phyloP scores from a whole-genome alignment of 2,329 filamentous ascomycete genomes.

The Colletotrichum navitas region DNA sequence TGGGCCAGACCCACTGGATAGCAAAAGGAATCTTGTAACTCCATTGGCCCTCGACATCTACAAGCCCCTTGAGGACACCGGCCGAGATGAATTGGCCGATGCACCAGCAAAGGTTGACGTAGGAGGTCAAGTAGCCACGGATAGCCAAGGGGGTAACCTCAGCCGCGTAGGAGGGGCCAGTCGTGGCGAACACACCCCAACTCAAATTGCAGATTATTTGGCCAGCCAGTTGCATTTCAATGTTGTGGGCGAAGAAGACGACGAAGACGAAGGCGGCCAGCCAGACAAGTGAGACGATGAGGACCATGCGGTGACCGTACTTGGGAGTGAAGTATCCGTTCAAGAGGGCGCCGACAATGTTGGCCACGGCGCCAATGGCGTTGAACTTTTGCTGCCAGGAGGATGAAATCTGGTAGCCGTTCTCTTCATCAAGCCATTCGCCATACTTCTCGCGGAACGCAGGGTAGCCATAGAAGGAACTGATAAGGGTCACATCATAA shows the following conservation, averaged over 20 bases:
- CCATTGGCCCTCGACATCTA: constrained; percentile 51
- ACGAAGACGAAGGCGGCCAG: constrained; percentile 61
- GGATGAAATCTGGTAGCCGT: constrained; percentile 60
- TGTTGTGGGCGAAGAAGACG: constrained; percentile 61
- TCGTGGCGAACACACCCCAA: constrained; percentile 62
- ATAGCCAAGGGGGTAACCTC: constrained; percentile 59
- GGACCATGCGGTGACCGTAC: constrained; percentile 59
- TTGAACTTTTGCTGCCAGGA: constrained; percentile 65
- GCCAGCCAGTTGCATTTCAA: constrained; percentile 58
- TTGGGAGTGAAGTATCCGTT: constrained; percentile 58
- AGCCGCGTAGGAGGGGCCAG: constrained; percentile 57
- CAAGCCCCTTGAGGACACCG: constrained; percentile 55
- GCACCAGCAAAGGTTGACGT: constrained; percentile 59
- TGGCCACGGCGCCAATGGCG: constrained; percentile 51
- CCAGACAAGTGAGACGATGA: constrained; percentile 57
- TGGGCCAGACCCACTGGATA: constrained; percentile 56
- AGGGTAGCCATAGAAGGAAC: constrained; percentile 60
- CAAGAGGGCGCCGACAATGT: constrained; percentile 56
- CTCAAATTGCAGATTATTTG: constrained; percentile 61
- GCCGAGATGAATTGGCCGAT: constrained; percentile 59
- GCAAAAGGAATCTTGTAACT: constrained; percentile 58
- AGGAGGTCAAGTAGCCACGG: constrained; percentile 58
- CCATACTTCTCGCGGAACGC: constrained; percentile 57
- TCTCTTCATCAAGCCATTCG: constrained; percentile 49
- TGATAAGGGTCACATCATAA: constrained; percentile 62